Evolutionary conservation across 2,329 filamentous ascomycete species (phyloP).

Genomic region (Monosporascus sp.): DNA sequence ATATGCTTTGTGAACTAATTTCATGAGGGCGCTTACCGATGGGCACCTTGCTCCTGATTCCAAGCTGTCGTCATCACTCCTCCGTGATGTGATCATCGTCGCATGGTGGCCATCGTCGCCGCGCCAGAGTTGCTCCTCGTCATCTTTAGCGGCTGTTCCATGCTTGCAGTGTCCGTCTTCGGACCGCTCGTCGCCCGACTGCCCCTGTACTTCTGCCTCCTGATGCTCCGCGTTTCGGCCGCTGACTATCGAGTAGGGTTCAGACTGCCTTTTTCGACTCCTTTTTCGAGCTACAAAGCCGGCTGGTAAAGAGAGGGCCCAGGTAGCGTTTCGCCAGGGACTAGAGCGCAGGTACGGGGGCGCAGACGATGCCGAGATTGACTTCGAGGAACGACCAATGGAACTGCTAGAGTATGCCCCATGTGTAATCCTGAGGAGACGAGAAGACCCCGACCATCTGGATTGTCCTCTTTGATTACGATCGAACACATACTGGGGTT

Average conservation of each 20-base stretch:
- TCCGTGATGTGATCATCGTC: background rate
- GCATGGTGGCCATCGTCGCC: background rate
- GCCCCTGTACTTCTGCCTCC: background rate
- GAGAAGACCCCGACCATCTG: background rate
- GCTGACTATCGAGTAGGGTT: background rate
- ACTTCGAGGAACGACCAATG: background rate
- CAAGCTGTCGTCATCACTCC: background rate
- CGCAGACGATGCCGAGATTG: background rate
- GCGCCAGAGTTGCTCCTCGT: background rate
- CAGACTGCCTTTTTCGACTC: background rate
- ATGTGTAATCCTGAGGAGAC: background rate
- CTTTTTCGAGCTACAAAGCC: background rate
- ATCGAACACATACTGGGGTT: background rate
- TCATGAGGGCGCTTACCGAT: background rate
- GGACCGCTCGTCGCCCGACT: background rate
- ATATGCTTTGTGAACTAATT: background rate
- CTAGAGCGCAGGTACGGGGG: background rate
- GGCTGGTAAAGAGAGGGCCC: background rate
- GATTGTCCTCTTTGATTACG: background rate
- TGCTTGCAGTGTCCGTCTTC: background rate
- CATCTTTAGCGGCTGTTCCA: background rate
- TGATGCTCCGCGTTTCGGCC: background rate
- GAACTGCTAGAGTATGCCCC: background rate
- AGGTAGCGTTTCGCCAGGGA: background rate
- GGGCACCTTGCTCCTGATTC: background rate